Evolutionary conservation across 139 green algal species (phyloP).

Genomic region (Chlorella sp.): DNA sequence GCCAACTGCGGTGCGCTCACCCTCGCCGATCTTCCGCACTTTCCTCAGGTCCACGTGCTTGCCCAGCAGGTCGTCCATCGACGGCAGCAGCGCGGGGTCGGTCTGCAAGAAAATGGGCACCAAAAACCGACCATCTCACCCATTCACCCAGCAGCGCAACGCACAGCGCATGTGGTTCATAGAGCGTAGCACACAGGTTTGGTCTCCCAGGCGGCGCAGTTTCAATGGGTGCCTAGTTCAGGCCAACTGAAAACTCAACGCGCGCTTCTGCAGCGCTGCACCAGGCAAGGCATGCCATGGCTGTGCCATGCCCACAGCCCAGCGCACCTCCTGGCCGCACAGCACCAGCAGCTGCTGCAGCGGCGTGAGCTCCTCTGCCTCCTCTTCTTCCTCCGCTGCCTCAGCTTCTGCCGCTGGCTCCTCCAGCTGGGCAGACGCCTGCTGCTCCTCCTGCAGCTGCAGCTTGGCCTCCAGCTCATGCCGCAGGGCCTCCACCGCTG

Average conservation of each 20-base stretch:
- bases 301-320: too few species aligned
- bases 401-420: neutral
- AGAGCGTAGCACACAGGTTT: too few species aligned
- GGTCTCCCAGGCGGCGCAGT: too few species aligned
- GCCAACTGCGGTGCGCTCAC: neutral
- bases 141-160: too few species aligned
- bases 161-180: too few species aligned
- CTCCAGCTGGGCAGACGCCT: neutral
- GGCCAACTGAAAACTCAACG: too few species aligned
- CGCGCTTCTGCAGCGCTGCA: too few species aligned
- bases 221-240: too few species aligned
- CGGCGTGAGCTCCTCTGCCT: slow-evolving; percentile 40
- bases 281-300: too few species aligned
- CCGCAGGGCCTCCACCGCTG: neutral
- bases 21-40: slow-evolving; percentile 32
- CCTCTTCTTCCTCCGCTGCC: neutral
- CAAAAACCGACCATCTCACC: too few species aligned
- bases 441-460: slow-evolving; percentile 22
- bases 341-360: slow-evolving; percentile 77
- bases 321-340: slow-evolving; percentile 71
- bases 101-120: slow-evolving; percentile 29
- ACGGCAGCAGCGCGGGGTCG: slow-evolving; percentile 42
- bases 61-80: slow-evolving; percentile 69
- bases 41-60: slow-evolving; percentile 55
- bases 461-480: neutral